Base-by-base conservation (phyloP, 2,329 filamentous ascomycete species). In the Aschersonia sp. region DNA sequence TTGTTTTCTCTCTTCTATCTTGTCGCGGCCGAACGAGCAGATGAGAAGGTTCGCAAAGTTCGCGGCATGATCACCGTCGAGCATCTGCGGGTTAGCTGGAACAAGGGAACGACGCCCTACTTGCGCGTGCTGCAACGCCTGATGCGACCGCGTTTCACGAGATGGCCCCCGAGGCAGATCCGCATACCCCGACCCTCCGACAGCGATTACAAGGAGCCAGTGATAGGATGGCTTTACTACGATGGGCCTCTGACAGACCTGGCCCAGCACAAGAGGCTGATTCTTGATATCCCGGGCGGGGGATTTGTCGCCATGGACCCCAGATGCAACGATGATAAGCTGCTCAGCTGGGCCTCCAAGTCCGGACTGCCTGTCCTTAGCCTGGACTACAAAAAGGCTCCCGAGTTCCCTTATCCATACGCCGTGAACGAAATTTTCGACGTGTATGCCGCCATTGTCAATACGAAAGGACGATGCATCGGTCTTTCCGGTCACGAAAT, bases 301-400 rank as follows among this genome's bases (percentile, higher is more conserved):
- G 92, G 92, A 0, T 98, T 94, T 54, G 89, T 98, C 10, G 89
- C 92, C 14, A 98, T 98, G 92, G 81, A 87, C 49, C 92, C 92
- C n/a, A 73, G 92, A 44, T 86, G 83, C 56, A 88, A 94, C 56
- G 92, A 98, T 59, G 92, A 98, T 63, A 94, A 94, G 64, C 71
- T 98, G 14, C 79, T 95, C 55, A 81, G 85, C 2, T 98, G 92
- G 92, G 87, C 92, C 0, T 84, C 84, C 12, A 89, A 85, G 62
- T 86, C 86, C 0, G 87, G 88, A 0, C 63, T 95, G n/a, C 90
- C 92, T 0, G 76, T 98, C 5, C 66, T 98, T 48, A 95, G 90
- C 56, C 66, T 98, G 49, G 88, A 98, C 59, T 98, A 98, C 66
- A 64, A 60, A 48, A 74, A 72, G 53, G 72, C 72, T 1, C 72